phyloP scores from a whole-genome alignment of 2,329 filamentous ascomycete species.

The Diatrype stigma region DNA sequence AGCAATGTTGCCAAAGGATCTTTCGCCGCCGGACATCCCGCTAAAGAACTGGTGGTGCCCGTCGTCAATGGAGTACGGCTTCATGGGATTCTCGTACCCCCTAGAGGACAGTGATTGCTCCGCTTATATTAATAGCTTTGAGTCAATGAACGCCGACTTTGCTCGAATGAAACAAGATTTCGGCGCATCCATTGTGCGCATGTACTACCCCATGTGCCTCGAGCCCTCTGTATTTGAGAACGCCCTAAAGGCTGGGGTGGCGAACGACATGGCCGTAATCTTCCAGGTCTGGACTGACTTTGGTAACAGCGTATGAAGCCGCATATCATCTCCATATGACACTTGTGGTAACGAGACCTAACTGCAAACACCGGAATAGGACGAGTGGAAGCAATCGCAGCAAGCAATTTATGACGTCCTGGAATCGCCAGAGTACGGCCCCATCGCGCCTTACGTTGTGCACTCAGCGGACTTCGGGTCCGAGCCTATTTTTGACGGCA shows the following conservation, averaged over 20 bases:
- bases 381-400: constrained; percentile 5
- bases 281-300: constrained; percentile 8
- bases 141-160: constrained; percentile 6
- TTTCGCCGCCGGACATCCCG: background rate
- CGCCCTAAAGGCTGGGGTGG: constrained; percentile 4
- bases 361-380: background rate
- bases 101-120: constrained; percentile 2
- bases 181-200: constrained; percentile 5
- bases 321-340: background rate
- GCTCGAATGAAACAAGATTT: constrained; percentile 6
- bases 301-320: constrained; percentile 1
- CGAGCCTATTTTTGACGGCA: constrained; percentile 3
- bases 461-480: constrained; percentile 6
- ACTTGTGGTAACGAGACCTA: background rate
- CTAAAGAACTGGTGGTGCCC: constrained; percentile 4
- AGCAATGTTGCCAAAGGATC: constrained; percentile 1
- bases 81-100: constrained; percentile 5
- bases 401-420: constrained; percentile 7
- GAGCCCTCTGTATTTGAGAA: constrained; percentile 5
- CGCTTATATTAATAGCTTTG: constrained; percentile 4
- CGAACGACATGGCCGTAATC: constrained; percentile 6
- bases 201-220: constrained; percentile 6
- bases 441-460: constrained; percentile 6
- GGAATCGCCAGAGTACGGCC: constrained; percentile 1
- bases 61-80: constrained; percentile 5